These are phyloP conservation scores for Graphium sp. DNA, from an alignment of 2,329 filamentous ascomycete species.

Conservation along the genomic window DNA sequence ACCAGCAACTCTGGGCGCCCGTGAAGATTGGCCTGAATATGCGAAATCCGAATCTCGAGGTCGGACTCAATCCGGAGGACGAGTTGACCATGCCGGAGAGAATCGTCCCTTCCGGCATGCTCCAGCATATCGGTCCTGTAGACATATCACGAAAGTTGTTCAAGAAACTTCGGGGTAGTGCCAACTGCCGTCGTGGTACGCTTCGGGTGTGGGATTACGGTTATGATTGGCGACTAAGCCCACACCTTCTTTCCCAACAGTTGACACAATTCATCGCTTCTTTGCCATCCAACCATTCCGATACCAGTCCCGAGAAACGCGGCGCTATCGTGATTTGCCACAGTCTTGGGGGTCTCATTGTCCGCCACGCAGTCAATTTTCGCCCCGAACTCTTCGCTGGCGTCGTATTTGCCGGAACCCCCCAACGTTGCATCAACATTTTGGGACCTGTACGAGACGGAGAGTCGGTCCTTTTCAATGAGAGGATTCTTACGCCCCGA, in stretches of 20 bases:
- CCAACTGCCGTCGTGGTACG: slow-evolving; percentile 54
- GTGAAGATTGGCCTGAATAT: slow-evolving; percentile 87
- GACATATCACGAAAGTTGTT: slow-evolving; percentile 76
- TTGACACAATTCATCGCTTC: slow-evolving; percentile 58
- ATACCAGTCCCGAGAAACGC: slow-evolving; percentile 28
- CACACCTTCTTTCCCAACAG: slow-evolving; percentile 53
- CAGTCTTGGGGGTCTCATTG: slow-evolving; percentile 71
- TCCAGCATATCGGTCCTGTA: slow-evolving; percentile 82
- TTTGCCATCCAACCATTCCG: slow-evolving; percentile 56
- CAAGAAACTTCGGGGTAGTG: slow-evolving; percentile 56
- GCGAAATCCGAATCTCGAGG: slow-evolving; percentile 78
- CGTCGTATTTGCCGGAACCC: slow-evolving; percentile 71
- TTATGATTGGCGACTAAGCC: slow-evolving; percentile 87
- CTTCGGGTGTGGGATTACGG: slow-evolving; percentile 79
- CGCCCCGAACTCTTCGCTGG: slow-evolving; percentile 73
- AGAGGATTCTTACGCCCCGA: slow-evolving; percentile 76
- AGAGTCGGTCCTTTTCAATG: slow-evolving; percentile 81
- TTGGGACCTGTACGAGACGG: slow-evolving; percentile 78
- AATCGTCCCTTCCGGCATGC: slow-evolving; percentile 76
- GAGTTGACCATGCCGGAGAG: slow-evolving; percentile 68
- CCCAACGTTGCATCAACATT: slow-evolving; percentile 79
- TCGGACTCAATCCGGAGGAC: slow-evolving; percentile 66
- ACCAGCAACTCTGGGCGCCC: slow-evolving; percentile 86
- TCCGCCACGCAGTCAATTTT: slow-evolving; percentile 72
- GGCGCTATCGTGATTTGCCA: slow-evolving; percentile 77